Evolutionary conservation across 1,284 basidiomycete genomes (phyloP).

Genomic region (Butyriboletus appendiculatus): DNA sequence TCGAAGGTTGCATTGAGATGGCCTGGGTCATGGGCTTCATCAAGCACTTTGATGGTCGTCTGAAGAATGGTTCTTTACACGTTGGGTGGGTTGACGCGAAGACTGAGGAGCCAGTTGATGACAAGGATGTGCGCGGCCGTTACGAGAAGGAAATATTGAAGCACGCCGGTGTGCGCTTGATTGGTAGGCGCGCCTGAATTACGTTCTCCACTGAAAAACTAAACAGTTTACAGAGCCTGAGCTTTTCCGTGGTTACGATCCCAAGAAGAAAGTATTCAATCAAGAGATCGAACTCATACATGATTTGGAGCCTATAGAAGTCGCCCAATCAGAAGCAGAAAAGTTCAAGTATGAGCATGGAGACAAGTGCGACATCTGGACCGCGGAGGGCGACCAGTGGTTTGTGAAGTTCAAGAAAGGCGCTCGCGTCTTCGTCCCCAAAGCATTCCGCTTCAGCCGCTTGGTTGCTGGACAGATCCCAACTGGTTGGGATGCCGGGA

Average conservation of each 20-base stretch:
- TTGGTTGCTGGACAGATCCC: conserved; percentile 96
- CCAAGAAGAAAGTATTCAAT: conserved; percentile 95
- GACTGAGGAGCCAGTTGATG: conserved; percentile 95
- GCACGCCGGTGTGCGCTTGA: conserved; percentile 94
- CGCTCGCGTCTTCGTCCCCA: conserved; percentile 90
- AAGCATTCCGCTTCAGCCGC: conserved; percentile 94
- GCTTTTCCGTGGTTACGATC: conserved; percentile 96
- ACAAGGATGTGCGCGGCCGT: conserved; percentile 92
- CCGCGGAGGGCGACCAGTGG: conserved; percentile 88
- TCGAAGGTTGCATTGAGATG: conserved; percentile 98
- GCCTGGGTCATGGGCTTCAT: conserved; percentile 99
- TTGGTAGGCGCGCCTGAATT: conserved; percentile 58
- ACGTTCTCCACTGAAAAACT: conserved; percentile 1
- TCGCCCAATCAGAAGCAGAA: conserved; percentile 86
- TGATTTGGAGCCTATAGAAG: conserved; percentile 95
- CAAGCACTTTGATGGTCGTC: conserved; percentile 96
- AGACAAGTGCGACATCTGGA: conserved; percentile 96
- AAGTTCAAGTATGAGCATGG: conserved; percentile 98
- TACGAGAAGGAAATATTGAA: conserved; percentile 95
- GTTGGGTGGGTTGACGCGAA: conserved; percentile 99
- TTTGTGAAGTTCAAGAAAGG: conserved; percentile 99
- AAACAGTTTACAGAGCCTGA: conserved; percentile 76
- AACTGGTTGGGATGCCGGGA: conserved; percentile 94
- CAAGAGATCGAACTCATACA: conserved; percentile 97
- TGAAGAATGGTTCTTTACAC: conserved; percentile 90